Conservation (phyloP, 164 flowering plant genomes). For the Annona cherimola region DNA sequence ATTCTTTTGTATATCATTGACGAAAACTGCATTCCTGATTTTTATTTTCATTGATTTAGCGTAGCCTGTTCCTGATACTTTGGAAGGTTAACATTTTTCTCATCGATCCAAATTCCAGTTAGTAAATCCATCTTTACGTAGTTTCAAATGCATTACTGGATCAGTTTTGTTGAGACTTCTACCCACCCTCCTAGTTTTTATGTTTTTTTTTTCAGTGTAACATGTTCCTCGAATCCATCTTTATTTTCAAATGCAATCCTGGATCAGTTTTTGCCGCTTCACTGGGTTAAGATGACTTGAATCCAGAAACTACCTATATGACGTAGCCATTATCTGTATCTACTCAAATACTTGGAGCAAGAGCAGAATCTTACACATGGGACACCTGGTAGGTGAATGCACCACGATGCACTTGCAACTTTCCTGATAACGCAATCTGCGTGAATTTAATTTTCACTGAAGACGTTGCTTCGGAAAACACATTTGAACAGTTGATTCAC, state of each 20-base stretch:
- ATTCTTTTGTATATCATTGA: conserved; percentile 4
- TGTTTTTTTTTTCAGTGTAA: too few species aligned
- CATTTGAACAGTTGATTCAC: not conserved
- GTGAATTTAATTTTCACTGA: not conserved
- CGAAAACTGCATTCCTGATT: not conserved
- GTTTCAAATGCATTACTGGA: not conserved
- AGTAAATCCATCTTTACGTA: not conserved
- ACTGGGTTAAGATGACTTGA: not conserved
- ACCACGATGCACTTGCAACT: too few species aligned
- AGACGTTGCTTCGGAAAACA: not conserved
- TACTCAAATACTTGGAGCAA: too few species aligned
- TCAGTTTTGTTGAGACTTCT: not conserved
- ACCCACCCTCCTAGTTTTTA: too few species aligned
- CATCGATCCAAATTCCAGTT: not conserved
- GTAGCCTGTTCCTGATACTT: not conserved
- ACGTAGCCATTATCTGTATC: too few species aligned
- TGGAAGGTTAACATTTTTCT: not conserved
- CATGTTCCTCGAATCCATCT: not conserved
- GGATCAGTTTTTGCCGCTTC: not conserved
- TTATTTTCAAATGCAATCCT: not conserved
- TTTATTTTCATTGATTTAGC: not conserved
- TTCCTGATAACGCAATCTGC: too few species aligned
- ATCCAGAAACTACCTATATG: not conserved
- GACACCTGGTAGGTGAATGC: too few species aligned
- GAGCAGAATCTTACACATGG: too few species aligned